Evolutionary conservation across 345 rosid genomes (phyloP).

Genomic region (Eucalyptus fibrosa): DNA sequence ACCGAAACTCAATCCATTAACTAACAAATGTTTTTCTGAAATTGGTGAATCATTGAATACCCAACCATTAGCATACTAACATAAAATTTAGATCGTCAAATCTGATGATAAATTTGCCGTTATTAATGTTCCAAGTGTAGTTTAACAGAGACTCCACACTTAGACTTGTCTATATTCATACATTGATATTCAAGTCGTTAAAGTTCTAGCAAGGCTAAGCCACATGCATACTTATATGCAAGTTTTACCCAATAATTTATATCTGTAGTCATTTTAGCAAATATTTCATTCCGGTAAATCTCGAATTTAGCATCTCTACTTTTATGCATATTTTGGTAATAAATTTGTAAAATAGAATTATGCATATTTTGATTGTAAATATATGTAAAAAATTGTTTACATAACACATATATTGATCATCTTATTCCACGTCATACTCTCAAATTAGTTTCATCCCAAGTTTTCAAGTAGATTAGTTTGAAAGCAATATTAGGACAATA

Average conservation of each 20-base stretch:
- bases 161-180: neutral
- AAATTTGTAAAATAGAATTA: too few relatives aligned
- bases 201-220: neutral
- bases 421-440: too few relatives aligned
- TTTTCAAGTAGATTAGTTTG: neutral
- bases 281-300: fast-evolving
- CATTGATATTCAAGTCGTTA: neutral
- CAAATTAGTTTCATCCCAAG: neutral
- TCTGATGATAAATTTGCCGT: neutral
- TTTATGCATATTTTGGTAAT: too few relatives aligned
- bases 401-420: neutral
- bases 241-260: neutral
- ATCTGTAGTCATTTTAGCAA: neutral
- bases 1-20: neutral
- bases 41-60: neutral
- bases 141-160: neutral
- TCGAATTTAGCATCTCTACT: neutral
- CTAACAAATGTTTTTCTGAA: neutral
- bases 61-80: neutral
- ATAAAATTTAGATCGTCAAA: neutral
- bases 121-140: neutral
- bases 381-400: too few relatives aligned
- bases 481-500: neutral
- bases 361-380: neutral
- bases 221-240: neutral